Base-by-base conservation (phyloP, 768 basidiomycete species). In the Lyophyllum atratum region DNA sequence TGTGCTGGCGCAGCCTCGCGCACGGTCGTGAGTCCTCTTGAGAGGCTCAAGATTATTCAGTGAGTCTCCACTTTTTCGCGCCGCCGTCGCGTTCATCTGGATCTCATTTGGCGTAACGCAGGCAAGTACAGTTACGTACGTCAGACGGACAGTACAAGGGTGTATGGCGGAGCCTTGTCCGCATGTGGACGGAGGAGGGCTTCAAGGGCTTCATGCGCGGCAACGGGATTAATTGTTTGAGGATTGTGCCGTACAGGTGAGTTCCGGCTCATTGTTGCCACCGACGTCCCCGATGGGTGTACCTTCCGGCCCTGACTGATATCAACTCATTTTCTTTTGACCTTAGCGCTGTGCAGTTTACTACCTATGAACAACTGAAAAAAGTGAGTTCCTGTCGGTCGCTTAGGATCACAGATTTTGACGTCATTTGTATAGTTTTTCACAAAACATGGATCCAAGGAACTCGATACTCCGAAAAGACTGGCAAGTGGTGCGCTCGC, bases 11-110 rank as follows among this genome's bases (percentile, higher is more conserved):
- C 83, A 59, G 86, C 92, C 9, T 93, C 90, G 56, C 79, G 95
- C 53, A 97, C 95, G 2, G 92, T 97, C 14, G 96, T 98, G 48
- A 89, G 86, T 63, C 96, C 95, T 10, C 71, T 98, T 14, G 95
- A 98, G 66, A 77, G 96, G 56, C 78, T 98, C 53, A 99, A 99
- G 74, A 98, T 99, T 67, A 97, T 99, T 59, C 89, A 95, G 95
- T 95, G 64, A 67, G 92, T 80, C 28, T 9, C 21, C 31, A 2
- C 46, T 29, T 34, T 22, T 52, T 50, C 21, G 33, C 39, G 10
- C 24, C 49, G 55, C 59, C 46, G 50, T 61, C 48, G 43, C 29
- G 44, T 26, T 50, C 59, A 24, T 51, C 33, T 33, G 22, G 42
- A 31, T 39, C 40, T 52, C 11, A 24, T 34, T 25, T 6, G 46